phyloP scores from a whole-genome alignment of 2,329 filamentous ascomycete genomes.

The Fusarium piperis region DNA sequence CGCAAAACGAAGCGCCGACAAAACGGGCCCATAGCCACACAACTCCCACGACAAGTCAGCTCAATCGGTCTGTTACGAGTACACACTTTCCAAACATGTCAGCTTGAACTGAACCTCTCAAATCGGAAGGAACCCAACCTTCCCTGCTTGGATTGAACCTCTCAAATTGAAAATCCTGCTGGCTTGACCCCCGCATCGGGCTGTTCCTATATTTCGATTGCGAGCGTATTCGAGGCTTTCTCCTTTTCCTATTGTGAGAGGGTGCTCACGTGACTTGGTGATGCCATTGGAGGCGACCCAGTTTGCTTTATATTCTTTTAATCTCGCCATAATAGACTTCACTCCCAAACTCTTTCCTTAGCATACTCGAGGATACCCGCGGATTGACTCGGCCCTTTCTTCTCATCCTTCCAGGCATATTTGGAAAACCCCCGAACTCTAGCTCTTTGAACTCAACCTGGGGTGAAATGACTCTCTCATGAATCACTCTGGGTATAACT shows the following conservation, averaged over 20 bases:
- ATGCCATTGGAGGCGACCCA: neutral
- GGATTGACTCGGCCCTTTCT: too few species aligned
- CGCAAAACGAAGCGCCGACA: neutral
- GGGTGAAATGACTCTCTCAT: neutral
- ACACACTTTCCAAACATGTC: constrained; percentile 44
- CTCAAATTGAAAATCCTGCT: too few species aligned
- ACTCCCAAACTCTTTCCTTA: too few species aligned
- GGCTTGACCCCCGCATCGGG: constrained; percentile 60
- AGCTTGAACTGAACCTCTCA: too few species aligned
- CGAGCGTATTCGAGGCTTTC: constrained; percentile 32
- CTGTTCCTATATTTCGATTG: constrained; percentile 35
- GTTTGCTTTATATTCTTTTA: neutral
- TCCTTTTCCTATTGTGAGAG: constrained; percentile 7
- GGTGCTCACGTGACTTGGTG: neutral
- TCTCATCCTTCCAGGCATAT: too few species aligned
- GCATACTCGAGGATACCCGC: too few species aligned
- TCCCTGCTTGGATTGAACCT: too few species aligned
- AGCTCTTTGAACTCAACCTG: neutral
- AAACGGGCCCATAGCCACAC: neutral
- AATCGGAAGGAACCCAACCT: too few species aligned
- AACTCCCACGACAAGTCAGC: constrained; percentile 37
- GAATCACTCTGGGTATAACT: neutral
- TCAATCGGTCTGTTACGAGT: constrained; percentile 59
- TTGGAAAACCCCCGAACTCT: too few species aligned
- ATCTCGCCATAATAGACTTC: too few species aligned